Base-by-base conservation (phyloP, 768 basidiomycete genomes). In the Psilocybe azurescens region DNA sequence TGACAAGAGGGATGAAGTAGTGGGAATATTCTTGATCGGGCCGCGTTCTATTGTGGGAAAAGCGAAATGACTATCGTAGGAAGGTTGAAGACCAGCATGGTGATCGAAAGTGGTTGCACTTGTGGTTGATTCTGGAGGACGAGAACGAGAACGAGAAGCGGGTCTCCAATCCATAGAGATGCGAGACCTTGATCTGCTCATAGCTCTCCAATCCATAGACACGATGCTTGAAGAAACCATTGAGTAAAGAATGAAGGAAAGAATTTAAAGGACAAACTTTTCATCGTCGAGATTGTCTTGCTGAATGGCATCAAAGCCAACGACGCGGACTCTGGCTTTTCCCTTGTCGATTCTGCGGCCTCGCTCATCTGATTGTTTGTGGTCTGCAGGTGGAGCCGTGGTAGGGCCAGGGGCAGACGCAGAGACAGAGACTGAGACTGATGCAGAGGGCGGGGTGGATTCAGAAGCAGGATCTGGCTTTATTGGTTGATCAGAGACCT, bases 131-230 rank as follows among this genome's bases (percentile, higher is more conserved):
- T 87, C 86, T 32, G 90, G 87, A 18, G 90, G 89, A 39, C 93
- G 85, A 48, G 91, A 92, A 56, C 90, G 86, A 32, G 91, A 93
- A 58, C 90, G 88, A 75, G 86, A 89, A 56, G 87, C 77, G 36
- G 91, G 89, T 59, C 89, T 82, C 94, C 94, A 95, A 73, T 96
- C 94, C 92, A 96, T 94, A 20, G 91, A 89, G 67, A 90, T 89
- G 24, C 95, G 87, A 13, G 95, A 96, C 69, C 94, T 86, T 28
- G 95, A 97, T 65, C 95, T 85, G 75, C 94, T 95, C 73, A 94
- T 87, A 33, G 92, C 89, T 53, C 94, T 84, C 95, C 95, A 97
- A 71, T 97, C 95, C 95, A 97, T 97, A 29, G 88, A 77, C 49
- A 84, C 83, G 57, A 80, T 78, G 61, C 89, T 88, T 60, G 56